These are phyloP conservation scores for Phytophthora foliorum DNA, from an alignment of 352 stramenopile species.

Conservation along the genomic window DNA sequence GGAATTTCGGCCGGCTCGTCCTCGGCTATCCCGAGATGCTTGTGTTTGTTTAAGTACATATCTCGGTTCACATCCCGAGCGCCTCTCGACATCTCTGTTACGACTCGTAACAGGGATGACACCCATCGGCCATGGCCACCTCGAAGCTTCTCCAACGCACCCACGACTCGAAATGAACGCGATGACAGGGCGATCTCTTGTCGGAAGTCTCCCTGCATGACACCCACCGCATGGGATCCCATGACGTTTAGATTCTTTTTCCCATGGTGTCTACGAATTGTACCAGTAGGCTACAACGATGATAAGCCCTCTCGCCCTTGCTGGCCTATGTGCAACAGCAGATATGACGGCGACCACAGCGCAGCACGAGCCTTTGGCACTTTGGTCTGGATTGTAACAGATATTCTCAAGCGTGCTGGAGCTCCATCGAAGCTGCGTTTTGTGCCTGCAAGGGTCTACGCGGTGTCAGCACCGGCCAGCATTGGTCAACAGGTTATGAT, in stretches of 20 bases:
- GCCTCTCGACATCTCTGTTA: no score
- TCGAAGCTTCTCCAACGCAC: no score
- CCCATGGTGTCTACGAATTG: background rate
- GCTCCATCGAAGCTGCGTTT: background rate
- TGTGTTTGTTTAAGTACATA: no score
- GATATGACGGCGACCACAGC: constrained; percentile 9
- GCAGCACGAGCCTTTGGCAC: background rate
- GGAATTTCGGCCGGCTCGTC: no score
- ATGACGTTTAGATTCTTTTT: background rate
- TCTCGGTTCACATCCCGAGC: no score
- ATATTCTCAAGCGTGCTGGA: no score
- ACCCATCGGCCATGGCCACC: no score
- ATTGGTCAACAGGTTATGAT: background rate
- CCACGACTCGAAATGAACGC: no score
- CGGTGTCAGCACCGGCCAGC: background rate
- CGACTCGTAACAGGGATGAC: no score
- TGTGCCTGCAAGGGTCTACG: background rate
- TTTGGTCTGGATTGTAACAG: constrained; percentile 4
- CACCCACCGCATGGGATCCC: no score
- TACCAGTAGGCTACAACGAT: background rate
- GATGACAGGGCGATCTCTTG: background rate
- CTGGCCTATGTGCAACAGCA: constrained; percentile 9
- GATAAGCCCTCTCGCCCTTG: background rate
- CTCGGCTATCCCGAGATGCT: no score
- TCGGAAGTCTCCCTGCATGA: no score